Evolutionary conservation across 306 rosid species (phyloP).

Genomic region (Quercus agrifolia): DNA sequence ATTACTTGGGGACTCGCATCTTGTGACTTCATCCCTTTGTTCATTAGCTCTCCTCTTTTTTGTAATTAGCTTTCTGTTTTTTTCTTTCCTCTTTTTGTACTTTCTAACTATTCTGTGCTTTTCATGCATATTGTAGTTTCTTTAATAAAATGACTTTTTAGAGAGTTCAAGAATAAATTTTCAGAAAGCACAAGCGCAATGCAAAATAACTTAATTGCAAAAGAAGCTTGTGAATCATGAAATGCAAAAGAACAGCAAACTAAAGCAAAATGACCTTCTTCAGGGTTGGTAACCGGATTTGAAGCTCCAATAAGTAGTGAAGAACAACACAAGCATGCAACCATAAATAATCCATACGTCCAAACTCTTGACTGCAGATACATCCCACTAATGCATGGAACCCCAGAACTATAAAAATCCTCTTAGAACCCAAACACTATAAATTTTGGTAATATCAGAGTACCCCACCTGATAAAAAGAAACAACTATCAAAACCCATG

Average conservation of each 20-base stretch:
- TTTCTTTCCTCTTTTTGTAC: no score
- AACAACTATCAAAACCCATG: background rate
- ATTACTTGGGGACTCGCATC: background rate
- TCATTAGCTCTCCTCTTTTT: no score
- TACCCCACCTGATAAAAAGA: constrained; percentile 16
- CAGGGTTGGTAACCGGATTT: constrained; percentile 29
- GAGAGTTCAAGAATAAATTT: background rate
- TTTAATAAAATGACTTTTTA: background rate
- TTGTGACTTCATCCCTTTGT: background rate
- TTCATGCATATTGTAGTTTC: background rate
- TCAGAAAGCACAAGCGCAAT: background rate
- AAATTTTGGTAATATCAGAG: background rate
- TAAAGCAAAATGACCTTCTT: constrained; percentile 53
- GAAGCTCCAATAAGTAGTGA: constrained; percentile 35
- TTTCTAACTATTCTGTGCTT: background rate
- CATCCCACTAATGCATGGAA: constrained; percentile 35
- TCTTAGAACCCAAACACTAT: constrained; percentile 11
- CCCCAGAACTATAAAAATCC: constrained; percentile 21
- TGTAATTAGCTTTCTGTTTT: no score
- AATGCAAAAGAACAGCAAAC: constrained; percentile 7
- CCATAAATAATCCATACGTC: constrained; percentile 31
- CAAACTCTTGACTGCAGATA: constrained; percentile 38
- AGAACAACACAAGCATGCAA: constrained; percentile 47
- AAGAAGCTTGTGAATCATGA: constrained; percentile 2
- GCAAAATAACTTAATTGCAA: background rate